Evolutionary conservation across 371 early-diverging fungal species (phyloP).

Genomic region (Lichtheimia ornata): DNA sequence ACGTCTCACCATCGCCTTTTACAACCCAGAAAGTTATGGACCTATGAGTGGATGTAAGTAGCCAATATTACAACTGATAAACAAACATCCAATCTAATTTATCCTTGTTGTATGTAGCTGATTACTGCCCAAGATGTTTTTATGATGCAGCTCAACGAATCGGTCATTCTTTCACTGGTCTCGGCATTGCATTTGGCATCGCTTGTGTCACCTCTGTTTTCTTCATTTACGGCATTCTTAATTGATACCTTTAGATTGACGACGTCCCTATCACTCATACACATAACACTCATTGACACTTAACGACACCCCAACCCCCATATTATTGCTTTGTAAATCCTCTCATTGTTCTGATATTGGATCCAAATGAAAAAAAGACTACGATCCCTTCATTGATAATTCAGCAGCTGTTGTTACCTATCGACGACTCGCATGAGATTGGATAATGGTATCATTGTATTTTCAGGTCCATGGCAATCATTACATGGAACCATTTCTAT

Average conservation of each 20-base stretch:
- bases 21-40: slow-evolving; percentile 35
- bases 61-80: background rate
- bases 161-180: slow-evolving; percentile 26
- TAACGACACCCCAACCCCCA: too few relatives aligned
- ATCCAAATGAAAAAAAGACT: too few relatives aligned
- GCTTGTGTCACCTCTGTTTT: slow-evolving; percentile 38
- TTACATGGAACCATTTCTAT: too few relatives aligned
- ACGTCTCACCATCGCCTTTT: slow-evolving; percentile 43
- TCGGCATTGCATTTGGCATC: slow-evolving; percentile 36
- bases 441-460: too few relatives aligned
- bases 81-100: slow-evolving; percentile 1
- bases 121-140: slow-evolving; percentile 45
- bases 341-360: too few relatives aligned
- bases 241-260: slow-evolving; percentile 6
- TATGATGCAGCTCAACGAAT: slow-evolving; percentile 33
- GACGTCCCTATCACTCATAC: too few relatives aligned
- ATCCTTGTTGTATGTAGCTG: slow-evolving; percentile 26
- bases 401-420: too few relatives aligned
- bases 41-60: slow-evolving; percentile 12
- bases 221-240: slow-evolving; percentile 34
- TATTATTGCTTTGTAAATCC: too few relatives aligned
- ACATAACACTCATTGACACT: too few relatives aligned
- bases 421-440: too few relatives aligned
- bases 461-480: too few relatives aligned
- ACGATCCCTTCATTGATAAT: too few relatives aligned